phyloP scores from a whole-genome alignment of 345 rosid genomes.

The Clarkia xantiana region DNA sequence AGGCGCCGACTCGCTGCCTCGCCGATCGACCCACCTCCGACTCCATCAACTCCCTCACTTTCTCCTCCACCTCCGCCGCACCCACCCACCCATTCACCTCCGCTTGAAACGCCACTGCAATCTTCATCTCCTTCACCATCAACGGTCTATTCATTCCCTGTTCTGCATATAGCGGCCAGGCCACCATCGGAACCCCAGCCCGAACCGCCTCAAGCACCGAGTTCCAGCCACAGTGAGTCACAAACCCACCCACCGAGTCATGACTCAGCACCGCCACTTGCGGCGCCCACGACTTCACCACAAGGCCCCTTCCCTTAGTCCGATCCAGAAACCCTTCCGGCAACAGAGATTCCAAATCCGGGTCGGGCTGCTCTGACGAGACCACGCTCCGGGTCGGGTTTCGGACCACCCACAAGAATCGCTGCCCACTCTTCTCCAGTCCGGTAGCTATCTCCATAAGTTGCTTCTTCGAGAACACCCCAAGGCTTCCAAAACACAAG shows the following conservation, averaged over 20 bases:
- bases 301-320: slow-evolving; percentile 28
- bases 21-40: slow-evolving; percentile 11
- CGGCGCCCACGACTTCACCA: slow-evolving; percentile 48
- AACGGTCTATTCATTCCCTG: slow-evolving; percentile 18
- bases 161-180: slow-evolving; percentile 43
- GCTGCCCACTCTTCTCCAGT: slow-evolving; percentile 24
- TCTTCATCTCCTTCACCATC: slow-evolving; percentile 22
- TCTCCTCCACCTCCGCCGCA: slow-evolving; percentile 19
- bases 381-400: slow-evolving; percentile 1
- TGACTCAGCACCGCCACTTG: slow-evolving; percentile 41
- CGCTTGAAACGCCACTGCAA: slow-evolving; percentile 14
- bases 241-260: slow-evolving; percentile 39
- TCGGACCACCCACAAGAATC: slow-evolving; percentile 40
- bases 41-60: slow-evolving; percentile 22
- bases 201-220: slow-evolving; percentile 41
- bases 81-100: slow-evolving; percentile 17
- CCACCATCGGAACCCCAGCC: slow-evolving; percentile 41
- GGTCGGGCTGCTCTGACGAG: slow-evolving; percentile 3
- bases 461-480: slow-evolving; percentile 21
- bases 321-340: slow-evolving; percentile 27
- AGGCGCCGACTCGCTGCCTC: slow-evolving; percentile 5
- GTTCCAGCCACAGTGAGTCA: slow-evolving; percentile 71
- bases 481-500: slow-evolving; percentile 34
- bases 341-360: slow-evolving; percentile 13
- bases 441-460: slow-evolving; percentile 32